Evolutionary conservation across 305 asterid species (phyloP), one percentile per base, ranked within the genome.

Genomic region (Fraxinus ornus): DNA sequence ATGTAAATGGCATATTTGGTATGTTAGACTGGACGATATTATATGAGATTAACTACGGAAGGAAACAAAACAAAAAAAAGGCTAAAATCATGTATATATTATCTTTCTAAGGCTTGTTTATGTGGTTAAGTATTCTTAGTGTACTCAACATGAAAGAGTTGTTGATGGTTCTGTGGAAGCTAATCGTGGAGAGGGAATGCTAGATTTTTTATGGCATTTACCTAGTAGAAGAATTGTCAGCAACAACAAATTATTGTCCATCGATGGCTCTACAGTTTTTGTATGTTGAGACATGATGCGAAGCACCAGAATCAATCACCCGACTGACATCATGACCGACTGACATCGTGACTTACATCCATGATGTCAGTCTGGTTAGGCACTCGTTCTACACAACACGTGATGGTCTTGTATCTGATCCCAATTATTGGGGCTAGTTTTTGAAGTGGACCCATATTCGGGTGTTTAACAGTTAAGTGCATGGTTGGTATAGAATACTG

Each of bases 81-180:
- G n/a, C n/a, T n/a, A n/a, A n/a, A n/a, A n/a, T n/a, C n/a, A n/a
- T n/a, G n/a, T n/a, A n/a, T n/a, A n/a, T n/a, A n/a, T n/a, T n/a
- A n/a, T n/a, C n/a, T n/a, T n/a, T n/a, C n/a, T n/a, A n/a, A n/a
- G n/a, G n/a, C n/a, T n/a, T n/a, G n/a, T n/a, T n/a, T n/a, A n/a
- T n/a, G n/a, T n/a, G n/a, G n/a, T n/a, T n/a, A n/a, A n/a, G n/a
- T n/a, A n/a, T n/a, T n/a, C n/a, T n/a, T n/a, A n/a, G n/a, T n/a
- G n/a, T n/a, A n/a, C n/a, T n/a, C n/a, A n/a, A n/a, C n/a, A n/a
- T n/a, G n/a, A n/a, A n/a, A n/a, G n/a, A n/a, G n/a, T n/a, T n/a
- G n/a, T n/a, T n/a, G n/a, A n/a, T n/a, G n/a, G n/a, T n/a, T n/a
- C 93, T 33, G 30, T 22, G 71, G 71, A 62, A 7, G 33, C 26